These are phyloP conservation scores for Geotrichum klebahnii DNA, from an alignment of 1,139 yeast species.

Conservation along the genomic window DNA sequence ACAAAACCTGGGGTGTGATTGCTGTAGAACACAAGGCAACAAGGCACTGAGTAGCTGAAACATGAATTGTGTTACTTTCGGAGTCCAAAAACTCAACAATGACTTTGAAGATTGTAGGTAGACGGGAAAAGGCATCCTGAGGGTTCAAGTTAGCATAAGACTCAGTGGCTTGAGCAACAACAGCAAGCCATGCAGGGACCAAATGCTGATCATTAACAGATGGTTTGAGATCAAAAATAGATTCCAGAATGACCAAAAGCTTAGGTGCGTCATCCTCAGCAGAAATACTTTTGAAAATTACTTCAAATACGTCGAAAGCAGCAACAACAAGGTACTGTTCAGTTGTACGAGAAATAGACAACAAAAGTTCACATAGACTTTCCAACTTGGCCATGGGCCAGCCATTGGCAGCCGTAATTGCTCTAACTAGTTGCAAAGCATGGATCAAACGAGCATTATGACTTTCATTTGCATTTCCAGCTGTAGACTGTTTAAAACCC, in stretches of 20 bases:
- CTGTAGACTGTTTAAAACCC: slow-evolving; percentile 24
- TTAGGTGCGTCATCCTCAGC: slow-evolving; percentile 56
- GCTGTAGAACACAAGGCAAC: slow-evolving; percentile 65
- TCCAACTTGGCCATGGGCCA: slow-evolving; percentile 78
- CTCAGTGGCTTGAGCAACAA: slow-evolving; percentile 78
- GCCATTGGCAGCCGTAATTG: slow-evolving; percentile 66
- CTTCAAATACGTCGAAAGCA: slow-evolving; percentile 82
- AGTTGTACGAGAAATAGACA: slow-evolving; percentile 72
- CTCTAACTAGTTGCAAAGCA: slow-evolving; percentile 64
- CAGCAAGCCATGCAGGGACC: slow-evolving; percentile 94
- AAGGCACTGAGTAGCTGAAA: slow-evolving; percentile 81
- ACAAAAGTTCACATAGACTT: slow-evolving; percentile 66
- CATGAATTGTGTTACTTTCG: slow-evolving; percentile 61
- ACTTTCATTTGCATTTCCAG: slow-evolving; percentile 22
- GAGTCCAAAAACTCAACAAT: slow-evolving; percentile 62
- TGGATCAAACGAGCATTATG: slow-evolving; percentile 63
- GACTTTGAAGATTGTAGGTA: slow-evolving; percentile 55
- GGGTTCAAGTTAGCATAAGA: slow-evolving; percentile 64
- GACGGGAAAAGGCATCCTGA: slow-evolving; percentile 50
- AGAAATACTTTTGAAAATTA: slow-evolving; percentile 71
- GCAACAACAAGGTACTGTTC: slow-evolving; percentile 80
- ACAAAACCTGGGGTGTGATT: slow-evolving; percentile 56
- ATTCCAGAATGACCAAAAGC: slow-evolving; percentile 59
- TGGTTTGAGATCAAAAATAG: slow-evolving; percentile 77
- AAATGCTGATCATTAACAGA: slow-evolving; percentile 75